Evolutionary conservation across 2,329 filamentous ascomycete genomes (phyloP).

Genomic region (Magnaporthiopsis rhizophila): DNA sequence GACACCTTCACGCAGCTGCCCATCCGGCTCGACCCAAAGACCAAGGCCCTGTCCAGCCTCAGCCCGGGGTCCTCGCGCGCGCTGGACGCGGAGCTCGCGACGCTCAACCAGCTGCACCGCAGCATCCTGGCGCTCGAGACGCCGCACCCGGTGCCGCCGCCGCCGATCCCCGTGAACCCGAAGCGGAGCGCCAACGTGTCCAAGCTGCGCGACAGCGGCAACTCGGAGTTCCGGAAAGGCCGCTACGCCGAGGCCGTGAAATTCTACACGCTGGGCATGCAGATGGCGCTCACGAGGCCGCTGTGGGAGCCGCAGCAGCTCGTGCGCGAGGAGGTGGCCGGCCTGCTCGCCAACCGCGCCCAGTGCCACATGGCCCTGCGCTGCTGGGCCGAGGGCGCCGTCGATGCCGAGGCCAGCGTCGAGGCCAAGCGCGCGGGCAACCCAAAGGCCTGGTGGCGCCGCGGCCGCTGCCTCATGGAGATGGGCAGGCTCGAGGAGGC

Average conservation of each 20-base stretch:
- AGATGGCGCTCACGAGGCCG: conserved; percentile 79
- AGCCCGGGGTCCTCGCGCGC: conserved; percentile 31
- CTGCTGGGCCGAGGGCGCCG: conserved; percentile 76
- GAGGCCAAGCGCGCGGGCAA: conserved; percentile 83
- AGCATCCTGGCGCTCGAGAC: conserved; percentile 57
- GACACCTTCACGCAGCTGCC: conserved; percentile 78
- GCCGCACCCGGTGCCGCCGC: conserved; percentile 64
- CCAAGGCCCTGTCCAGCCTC: conserved; percentile 59
- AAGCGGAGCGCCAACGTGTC: conserved; percentile 81
- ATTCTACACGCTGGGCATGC: conserved; percentile 76
- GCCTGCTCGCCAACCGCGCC: conserved; percentile 76
- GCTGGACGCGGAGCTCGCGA: conserved; percentile 56
- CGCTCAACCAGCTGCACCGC: conserved; percentile 74
- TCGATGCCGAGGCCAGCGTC: conserved; percentile 81
- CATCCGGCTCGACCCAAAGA: conserved; percentile 70
- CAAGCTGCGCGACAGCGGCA: conserved; percentile 86
- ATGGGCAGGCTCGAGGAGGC: conserved; percentile 86
- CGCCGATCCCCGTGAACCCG: conserved; percentile 84
- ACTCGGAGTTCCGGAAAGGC: conserved; percentile 72
- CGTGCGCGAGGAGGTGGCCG: conserved; percentile 75
- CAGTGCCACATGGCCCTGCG: conserved; percentile 81
- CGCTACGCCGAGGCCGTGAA: conserved; percentile 67
- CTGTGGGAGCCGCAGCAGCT: conserved; percentile 81
- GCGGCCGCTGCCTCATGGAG: conserved; percentile 78
- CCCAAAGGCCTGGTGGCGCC: conserved; percentile 89